Evolutionary conservation across 805 yeast genomes (phyloP).

Genomic region (Starmerella etchellsii): DNA sequence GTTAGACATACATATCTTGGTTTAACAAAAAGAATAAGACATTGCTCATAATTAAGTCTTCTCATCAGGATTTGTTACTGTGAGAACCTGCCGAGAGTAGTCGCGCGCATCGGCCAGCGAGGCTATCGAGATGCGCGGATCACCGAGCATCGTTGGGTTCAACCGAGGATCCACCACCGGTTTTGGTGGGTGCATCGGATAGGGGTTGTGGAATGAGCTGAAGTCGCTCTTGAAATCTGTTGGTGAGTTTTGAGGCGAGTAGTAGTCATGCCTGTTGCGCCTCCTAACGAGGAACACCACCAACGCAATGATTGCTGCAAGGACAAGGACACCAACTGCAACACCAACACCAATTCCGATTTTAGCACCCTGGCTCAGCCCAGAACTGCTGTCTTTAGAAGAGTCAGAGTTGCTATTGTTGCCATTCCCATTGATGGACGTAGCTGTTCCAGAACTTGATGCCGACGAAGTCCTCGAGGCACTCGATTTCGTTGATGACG

Average conservation of each 20-base stretch:
- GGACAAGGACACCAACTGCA: conserved; percentile 33
- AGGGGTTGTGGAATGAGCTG: conserved; percentile 16
- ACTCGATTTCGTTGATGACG: not conserved
- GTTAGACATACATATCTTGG: no score
- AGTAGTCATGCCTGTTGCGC: conserved; percentile 24
- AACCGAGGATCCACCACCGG: conserved; percentile 48
- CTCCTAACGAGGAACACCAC: conserved; percentile 35
- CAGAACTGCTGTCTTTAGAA: conserved; percentile 16
- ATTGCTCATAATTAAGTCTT: conserved; percentile 11
- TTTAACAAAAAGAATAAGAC: no score
- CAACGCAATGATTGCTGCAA: conserved; percentile 31
- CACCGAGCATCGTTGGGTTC: conserved; percentile 67
- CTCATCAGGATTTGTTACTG: conserved; percentile 82
- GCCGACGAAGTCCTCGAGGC: not conserved
- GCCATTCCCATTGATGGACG: conserved; percentile 23
- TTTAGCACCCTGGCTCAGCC: conserved; percentile 37
- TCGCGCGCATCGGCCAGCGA: conserved; percentile 78
- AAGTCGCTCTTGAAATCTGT: conserved; percentile 22
- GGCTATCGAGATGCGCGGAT: conserved; percentile 67
- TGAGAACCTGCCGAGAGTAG: conserved; percentile 63
- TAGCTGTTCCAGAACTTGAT: not conserved
- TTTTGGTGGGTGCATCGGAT: conserved; percentile 17
- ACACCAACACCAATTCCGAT: conserved; percentile 51
- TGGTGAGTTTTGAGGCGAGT: conserved; percentile 24
- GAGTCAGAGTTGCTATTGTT: conserved; percentile 13